These are phyloP conservation scores for Stellera chamaejasme DNA, from an alignment of 345 rosid genomes.

Conservation along the genomic window DNA sequence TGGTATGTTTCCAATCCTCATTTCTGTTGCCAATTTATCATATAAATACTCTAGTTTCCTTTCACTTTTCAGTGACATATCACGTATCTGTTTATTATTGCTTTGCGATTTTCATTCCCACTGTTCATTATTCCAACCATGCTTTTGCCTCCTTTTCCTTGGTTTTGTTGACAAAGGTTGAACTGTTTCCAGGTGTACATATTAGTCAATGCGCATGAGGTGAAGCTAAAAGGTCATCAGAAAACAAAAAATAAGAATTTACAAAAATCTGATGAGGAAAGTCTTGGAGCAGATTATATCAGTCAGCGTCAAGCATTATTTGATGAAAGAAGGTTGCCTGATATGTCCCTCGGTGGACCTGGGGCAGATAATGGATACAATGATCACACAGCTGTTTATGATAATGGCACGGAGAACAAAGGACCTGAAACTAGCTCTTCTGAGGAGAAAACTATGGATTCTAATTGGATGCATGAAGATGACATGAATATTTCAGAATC, in stretches of 20 bases:
- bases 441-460: conserved; percentile 14
- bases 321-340: conserved; percentile 24
- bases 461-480: conserved; percentile 14
- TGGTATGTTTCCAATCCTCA: conserved; percentile 30
- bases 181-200: conserved; percentile 41
- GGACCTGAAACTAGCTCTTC: conserved; percentile 13
- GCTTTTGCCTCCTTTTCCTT: neutral
- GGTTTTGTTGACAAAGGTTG: conserved; percentile 6
- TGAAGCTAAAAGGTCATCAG: conserved; percentile 24
- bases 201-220: conserved; percentile 46
- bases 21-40: neutral
- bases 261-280: conserved; percentile 15
- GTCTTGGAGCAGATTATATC: conserved; percentile 16
- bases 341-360: conserved; percentile 23
- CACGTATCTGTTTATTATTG: neutral
- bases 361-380: conserved; percentile 17
- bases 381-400: conserved; percentile 17
- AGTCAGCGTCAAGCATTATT: conserved; percentile 18
- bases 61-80: neutral
- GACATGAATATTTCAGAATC: conserved; percentile 11
- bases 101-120: neutral
- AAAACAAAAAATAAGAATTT: conserved; percentile 17
- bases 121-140: neutral
- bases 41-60: no score
- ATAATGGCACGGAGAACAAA: conserved; percentile 30